Evolutionary conservation across 129 eudicot genomes (phyloP).

Genomic region (Pittosporum tobira): DNA sequence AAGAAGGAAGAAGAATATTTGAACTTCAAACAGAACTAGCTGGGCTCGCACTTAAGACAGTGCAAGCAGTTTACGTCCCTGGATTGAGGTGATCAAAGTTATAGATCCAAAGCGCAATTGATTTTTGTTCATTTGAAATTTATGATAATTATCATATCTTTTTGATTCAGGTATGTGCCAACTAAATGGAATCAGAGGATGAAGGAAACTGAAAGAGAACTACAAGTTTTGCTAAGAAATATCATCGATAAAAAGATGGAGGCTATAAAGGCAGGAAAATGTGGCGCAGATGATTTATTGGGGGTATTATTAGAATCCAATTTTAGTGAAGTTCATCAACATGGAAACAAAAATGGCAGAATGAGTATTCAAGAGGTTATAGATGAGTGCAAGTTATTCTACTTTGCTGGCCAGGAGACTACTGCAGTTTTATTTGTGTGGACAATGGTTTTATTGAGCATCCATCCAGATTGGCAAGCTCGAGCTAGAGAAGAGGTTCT

Average conservation of each 20-base stretch:
- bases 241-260: slow-evolving; percentile 3
- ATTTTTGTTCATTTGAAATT: background rate
- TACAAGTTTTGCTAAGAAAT: background rate
- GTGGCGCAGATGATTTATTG: slow-evolving; percentile 8
- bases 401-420: slow-evolving; percentile 11
- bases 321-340: background rate
- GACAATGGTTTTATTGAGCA: slow-evolving; percentile 8
- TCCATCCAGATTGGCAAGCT: background rate
- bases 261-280: slow-evolving; percentile 18
- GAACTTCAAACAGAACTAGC: slow-evolving; percentile 7
- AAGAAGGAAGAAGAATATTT: slow-evolving; percentile 12
- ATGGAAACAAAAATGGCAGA: background rate
- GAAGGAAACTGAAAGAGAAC: slow-evolving; percentile 1
- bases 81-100: background rate
- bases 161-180: slow-evolving; percentile 11
- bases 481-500: slow-evolving; percentile 14
- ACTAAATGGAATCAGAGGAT: slow-evolving; percentile 14
- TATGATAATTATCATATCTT: too few species aligned
- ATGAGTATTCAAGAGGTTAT: slow-evolving; percentile 5
- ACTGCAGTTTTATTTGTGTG: slow-evolving; percentile 1
- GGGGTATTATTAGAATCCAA: slow-evolving; percentile 15
- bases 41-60: background rate
- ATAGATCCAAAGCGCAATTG: too few species aligned
- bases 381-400: slow-evolving; percentile 7
- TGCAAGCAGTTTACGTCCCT: background rate